phyloP scores from a whole-genome alignment of 2,329 filamentous ascomycete species.

The Diaporthe vaccinii region DNA sequence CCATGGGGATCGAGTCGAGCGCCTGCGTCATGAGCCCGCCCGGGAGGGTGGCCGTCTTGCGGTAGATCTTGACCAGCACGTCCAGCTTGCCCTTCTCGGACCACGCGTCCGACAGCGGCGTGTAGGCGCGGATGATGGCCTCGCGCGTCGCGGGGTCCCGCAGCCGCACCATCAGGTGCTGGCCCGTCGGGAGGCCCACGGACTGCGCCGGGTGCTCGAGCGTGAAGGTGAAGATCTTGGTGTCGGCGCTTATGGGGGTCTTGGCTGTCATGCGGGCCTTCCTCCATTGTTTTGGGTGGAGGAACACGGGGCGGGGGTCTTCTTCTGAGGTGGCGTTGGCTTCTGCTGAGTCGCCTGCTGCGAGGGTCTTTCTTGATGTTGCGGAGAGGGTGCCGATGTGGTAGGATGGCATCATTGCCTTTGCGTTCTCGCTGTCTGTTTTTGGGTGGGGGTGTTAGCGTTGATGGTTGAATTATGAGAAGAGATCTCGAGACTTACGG shows the following conservation, averaged over 20 bases:
- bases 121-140: slow-evolving; percentile 87
- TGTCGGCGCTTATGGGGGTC: slow-evolving; percentile 80
- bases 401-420: slow-evolving; percentile 88
- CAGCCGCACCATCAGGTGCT: slow-evolving; percentile 88
- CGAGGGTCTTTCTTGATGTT: slow-evolving; percentile 66
- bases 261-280: slow-evolving; percentile 79
- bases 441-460: slow-evolving; percentile 47
- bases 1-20: slow-evolving; percentile 79
- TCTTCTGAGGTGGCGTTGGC: slow-evolving; percentile 43
- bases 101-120: slow-evolving; percentile 77
- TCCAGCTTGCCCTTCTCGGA: slow-evolving; percentile 74
- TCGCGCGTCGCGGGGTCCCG: slow-evolving; percentile 79
- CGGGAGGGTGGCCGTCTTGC: slow-evolving; percentile 62
- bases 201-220: slow-evolving; percentile 79
- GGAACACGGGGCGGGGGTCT: slow-evolving; percentile 71
- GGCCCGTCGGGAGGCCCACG: slow-evolving; percentile 84
- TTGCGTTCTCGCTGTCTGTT: slow-evolving; percentile 91
- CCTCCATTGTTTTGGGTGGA: slow-evolving; percentile 80
- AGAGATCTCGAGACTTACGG: slow-evolving; percentile 69
- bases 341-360: slow-evolving; percentile 55
- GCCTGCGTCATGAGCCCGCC: slow-evolving; percentile 88
- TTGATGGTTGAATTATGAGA: not conserved
- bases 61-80: slow-evolving; percentile 87
- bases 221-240: slow-evolving; percentile 83
- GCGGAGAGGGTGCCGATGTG: slow-evolving; percentile 85